Evolutionary conservation across 2,329 filamentous ascomycete genomes (phyloP).

Genomic region (Fusarium veterinarium): DNA sequence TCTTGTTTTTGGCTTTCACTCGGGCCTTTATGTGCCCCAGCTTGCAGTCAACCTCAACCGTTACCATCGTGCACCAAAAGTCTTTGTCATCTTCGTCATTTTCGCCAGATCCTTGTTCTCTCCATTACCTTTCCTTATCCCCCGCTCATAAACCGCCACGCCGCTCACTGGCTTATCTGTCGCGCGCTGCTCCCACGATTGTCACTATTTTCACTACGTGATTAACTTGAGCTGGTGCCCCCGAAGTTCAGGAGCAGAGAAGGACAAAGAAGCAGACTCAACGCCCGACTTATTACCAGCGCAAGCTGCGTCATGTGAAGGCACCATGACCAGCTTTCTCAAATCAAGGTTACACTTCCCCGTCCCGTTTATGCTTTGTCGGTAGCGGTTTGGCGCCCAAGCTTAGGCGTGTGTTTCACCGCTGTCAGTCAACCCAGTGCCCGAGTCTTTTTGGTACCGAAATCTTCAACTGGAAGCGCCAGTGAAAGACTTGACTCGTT

Average conservation of each 20-base stretch:
- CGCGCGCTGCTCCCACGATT: constrained; percentile 20
- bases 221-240: constrained; percentile 6
- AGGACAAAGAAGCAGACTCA: constrained; percentile 1
- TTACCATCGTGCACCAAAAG: constrained; percentile 24
- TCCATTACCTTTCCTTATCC: constrained; percentile 26
- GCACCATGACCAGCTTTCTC: constrained; percentile 54
- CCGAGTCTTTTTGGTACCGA: not conserved
- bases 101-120: constrained; percentile 38
- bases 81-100: constrained; percentile 42
- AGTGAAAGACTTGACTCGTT: constrained; percentile 28
- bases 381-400: constrained; percentile 3
- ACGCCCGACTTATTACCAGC: constrained; percentile 27
- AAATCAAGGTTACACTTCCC: constrained; percentile 55
- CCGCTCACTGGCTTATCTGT: constrained; percentile 24
- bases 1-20: not conserved
- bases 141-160: constrained; percentile 37
- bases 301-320: constrained; percentile 52
- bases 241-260: constrained; percentile 19
- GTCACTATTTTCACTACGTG: constrained; percentile 11
- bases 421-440: constrained; percentile 11
- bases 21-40: constrained; percentile 4
- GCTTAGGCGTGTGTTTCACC: not conserved
- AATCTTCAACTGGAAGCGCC: constrained; percentile 3
- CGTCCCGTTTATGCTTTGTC: constrained; percentile 9
- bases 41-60: constrained; percentile 10